Percentiles rank a stretch among this genome's conserved stretches.
Conservation (phyloP, 345 rosid genomes). For the Mercurialis annua region DNA sequence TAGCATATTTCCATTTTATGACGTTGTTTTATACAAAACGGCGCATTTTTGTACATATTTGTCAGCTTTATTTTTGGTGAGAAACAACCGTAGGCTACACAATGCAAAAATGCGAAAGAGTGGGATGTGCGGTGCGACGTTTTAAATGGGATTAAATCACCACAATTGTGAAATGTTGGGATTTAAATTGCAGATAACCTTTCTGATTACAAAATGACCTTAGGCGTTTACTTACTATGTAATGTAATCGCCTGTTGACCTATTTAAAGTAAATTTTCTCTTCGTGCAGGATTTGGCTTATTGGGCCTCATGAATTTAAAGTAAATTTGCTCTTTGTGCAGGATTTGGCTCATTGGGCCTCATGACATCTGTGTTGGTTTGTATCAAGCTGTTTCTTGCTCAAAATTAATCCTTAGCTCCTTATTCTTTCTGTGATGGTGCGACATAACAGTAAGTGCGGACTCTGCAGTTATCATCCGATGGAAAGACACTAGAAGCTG, state of each 20-base stretch:
- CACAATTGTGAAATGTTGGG: no score
- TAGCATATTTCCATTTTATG: no score
- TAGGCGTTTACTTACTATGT: conserved; percentile 5
- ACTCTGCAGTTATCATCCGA: conserved; percentile 76
- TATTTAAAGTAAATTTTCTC: conserved; percentile 11
- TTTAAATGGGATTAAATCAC: no score
- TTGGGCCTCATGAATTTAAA: conserved; percentile 74
- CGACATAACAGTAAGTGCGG: conserved; percentile 10
- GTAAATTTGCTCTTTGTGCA: conserved; percentile 33
- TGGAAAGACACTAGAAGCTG: conserved; percentile 93
- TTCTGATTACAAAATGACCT: not conserved
- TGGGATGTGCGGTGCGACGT: not conserved
- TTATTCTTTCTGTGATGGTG: conserved; percentile 4
- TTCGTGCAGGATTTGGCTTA: conserved; percentile 83
- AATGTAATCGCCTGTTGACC: not conserved
- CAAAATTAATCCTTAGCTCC: not conserved
- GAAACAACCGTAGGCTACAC: no score
- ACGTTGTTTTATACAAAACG: no score
- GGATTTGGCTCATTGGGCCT: conserved; percentile 98
- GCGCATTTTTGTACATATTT: no score
- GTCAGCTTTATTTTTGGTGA: no score
- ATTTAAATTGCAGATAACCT: no score
- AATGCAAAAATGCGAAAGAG: no score
- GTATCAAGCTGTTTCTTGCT: conserved; percentile 24
- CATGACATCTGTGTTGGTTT: conserved; percentile 91